phyloP scores from a whole-genome alignment of 2,329 filamentous ascomycete genomes.

The Fusarium nematophilum region DNA sequence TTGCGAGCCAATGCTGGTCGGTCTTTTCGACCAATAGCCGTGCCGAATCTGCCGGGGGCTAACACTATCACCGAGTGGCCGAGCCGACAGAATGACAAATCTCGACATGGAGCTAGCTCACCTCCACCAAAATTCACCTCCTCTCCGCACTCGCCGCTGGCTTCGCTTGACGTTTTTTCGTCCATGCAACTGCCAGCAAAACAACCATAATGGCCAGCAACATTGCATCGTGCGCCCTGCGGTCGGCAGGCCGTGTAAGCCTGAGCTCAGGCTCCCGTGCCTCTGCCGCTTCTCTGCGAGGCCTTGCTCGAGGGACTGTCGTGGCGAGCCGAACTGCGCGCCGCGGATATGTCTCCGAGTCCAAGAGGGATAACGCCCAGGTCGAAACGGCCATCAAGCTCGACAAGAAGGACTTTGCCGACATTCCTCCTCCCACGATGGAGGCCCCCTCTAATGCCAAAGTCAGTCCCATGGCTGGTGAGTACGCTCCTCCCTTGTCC shows the following conservation, averaged over 20 bases:
- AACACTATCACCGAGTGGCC: constrained; percentile 50
- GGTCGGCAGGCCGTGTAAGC: constrained; percentile 76
- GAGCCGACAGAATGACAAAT: constrained; percentile 54
- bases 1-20: constrained; percentile 24
- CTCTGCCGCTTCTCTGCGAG: constrained; percentile 47
- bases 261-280: constrained; percentile 59
- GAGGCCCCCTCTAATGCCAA: constrained; percentile 60
- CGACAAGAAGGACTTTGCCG: constrained; percentile 84
- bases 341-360: constrained; percentile 85
- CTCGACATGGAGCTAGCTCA: constrained; percentile 37
- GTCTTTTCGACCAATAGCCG: constrained; percentile 47
- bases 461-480: constrained; percentile 81
- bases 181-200: constrained; percentile 40
- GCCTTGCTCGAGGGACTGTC: constrained; percentile 44
- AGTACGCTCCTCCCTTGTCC: constrained; percentile 17
- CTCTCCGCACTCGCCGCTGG: constrained; percentile 33
- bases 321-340: constrained; percentile 47
- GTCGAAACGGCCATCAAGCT: constrained; percentile 89
- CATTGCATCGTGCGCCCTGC: constrained; percentile 75
- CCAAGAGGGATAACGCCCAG: constrained; percentile 81
- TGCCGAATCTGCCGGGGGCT: constrained; percentile 34
- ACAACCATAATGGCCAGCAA: constrained; percentile 68
- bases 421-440: constrained; percentile 54
- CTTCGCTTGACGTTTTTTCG: constrained; percentile 33
- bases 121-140: constrained; percentile 39